These are phyloP conservation scores for Cyamopsis tetragonoloba DNA, from an alignment of 306 rosid species.

Conservation along the genomic window DNA sequence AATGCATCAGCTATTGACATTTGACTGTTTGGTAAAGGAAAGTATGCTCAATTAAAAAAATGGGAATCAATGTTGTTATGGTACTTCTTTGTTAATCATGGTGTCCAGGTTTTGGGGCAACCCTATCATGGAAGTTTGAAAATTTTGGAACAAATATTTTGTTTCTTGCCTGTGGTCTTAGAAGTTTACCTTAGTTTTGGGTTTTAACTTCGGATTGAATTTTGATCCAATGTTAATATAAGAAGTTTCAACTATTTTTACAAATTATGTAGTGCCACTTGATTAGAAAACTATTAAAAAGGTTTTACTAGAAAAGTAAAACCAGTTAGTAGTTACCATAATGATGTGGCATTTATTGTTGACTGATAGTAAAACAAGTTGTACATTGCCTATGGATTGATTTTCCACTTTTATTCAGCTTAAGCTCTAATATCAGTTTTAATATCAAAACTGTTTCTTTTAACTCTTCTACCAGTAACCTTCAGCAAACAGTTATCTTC, in stretches of 20 bases:
- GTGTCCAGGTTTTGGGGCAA: neutral
- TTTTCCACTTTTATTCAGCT: neutral
- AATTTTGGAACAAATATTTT: neutral
- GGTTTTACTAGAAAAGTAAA: neutral
- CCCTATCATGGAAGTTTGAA: neutral
- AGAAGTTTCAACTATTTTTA: neutral
- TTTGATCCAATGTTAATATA: neutral
- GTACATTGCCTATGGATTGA: neutral
- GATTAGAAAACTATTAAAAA: neutral
- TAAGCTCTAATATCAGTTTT: neutral
- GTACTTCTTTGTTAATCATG: constrained; percentile 8
- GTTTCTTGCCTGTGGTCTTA: neutral
- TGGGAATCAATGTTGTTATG: neutral
- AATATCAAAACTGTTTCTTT: neutral
- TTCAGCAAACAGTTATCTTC: neutral
- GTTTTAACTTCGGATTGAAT: neutral
- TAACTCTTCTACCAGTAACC: neutral
- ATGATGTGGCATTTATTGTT: neutral
- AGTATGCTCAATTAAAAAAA: neutral
- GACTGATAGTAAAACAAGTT: neutral
- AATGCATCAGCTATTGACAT: constrained; percentile 6
- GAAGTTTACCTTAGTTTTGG: neutral
- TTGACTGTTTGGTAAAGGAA: neutral
- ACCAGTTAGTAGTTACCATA: neutral
- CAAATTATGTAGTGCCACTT: neutral